Evolutionary conservation across 352 stramenopile genomes (phyloP).

Genomic region (Pythium vanterpoolii): DNA sequence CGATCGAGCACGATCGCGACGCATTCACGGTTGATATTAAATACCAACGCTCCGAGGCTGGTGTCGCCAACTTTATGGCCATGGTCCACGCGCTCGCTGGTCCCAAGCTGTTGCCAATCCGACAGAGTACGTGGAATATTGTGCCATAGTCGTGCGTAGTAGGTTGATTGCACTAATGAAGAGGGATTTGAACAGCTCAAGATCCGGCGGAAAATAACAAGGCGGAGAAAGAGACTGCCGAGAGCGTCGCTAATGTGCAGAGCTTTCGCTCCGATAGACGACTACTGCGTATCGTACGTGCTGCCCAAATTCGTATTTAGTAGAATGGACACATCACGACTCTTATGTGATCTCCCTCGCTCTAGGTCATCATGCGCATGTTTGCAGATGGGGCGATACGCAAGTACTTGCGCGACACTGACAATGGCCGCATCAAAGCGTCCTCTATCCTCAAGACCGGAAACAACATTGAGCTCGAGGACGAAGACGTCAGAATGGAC

Average conservation of each 20-base stretch:
- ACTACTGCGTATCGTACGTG: conserved; percentile 58
- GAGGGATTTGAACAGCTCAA: conserved; percentile 22
- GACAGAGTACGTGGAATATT: conserved; percentile 29
- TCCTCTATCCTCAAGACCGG: background rate
- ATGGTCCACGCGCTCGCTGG: conserved; percentile 55
- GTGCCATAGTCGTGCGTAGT: background rate
- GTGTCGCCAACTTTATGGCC: conserved; percentile 50
- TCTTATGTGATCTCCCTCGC: background rate
- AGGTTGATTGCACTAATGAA: background rate
- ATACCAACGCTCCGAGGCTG: conserved; percentile 39
- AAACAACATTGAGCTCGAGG: conserved; percentile 6
- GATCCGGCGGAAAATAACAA: conserved; percentile 47
- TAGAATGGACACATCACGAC: background rate
- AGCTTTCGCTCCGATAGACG: conserved; percentile 81
- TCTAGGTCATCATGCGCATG: conserved; percentile 59
- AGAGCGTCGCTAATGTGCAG: conserved; percentile 69
- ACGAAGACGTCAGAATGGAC: conserved; percentile 16
- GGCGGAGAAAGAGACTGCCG: conserved; percentile 47
- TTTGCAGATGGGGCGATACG: conserved; percentile 66
- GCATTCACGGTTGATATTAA: conserved; percentile 47
- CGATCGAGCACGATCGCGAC: conserved; percentile 37
- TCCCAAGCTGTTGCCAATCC: conserved; percentile 57
- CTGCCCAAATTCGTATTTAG: background rate
- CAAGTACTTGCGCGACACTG: conserved; percentile 55
- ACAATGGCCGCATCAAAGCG: conserved; percentile 8